These are phyloP conservation scores for Macrophomina tecta DNA, from an alignment of 2,329 filamentous ascomycete species.

Conservation along the genomic window DNA sequence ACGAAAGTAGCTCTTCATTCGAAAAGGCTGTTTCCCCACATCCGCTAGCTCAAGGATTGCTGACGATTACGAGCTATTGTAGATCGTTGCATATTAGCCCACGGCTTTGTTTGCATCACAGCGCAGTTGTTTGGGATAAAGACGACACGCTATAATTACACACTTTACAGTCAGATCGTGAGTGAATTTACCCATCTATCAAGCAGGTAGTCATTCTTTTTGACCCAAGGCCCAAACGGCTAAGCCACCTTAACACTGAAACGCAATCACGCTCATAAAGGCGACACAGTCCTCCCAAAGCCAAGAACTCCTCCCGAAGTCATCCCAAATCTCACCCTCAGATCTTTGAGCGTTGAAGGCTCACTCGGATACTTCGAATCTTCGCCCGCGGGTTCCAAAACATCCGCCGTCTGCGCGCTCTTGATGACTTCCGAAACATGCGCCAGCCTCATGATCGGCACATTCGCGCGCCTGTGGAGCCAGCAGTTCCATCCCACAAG, in stretches of 20 bases:
- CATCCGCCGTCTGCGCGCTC: conserved; percentile 11
- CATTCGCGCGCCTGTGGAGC: not conserved
- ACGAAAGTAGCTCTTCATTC: not conserved
- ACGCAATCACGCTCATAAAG: not conserved
- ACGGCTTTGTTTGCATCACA: not conserved
- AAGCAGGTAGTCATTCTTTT: too few species aligned
- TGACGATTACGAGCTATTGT: too few species aligned
- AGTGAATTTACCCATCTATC: too few species aligned
- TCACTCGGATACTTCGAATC: not conserved
- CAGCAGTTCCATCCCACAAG: conserved; percentile 13
- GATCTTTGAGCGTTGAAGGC: not conserved
- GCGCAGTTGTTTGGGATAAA: too few species aligned
- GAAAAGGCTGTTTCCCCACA: too few species aligned
- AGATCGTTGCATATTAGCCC: too few species aligned
- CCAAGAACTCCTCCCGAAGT: not conserved
- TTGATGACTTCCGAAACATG: conserved; percentile 16
- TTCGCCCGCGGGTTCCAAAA: not conserved
- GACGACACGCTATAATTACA: too few species aligned
- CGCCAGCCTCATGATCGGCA: conserved; percentile 15
- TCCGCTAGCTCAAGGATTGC: too few species aligned
- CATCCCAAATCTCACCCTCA: conserved; percentile 4
- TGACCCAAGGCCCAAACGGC: too few species aligned
- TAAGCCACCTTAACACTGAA: too few species aligned
- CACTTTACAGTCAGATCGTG: too few species aligned
- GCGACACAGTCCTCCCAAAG: not conserved